Evolutionary conservation across 495 filamentous ascomycete genomes (phyloP).

Genomic region (Aspergillus homomorphus): DNA sequence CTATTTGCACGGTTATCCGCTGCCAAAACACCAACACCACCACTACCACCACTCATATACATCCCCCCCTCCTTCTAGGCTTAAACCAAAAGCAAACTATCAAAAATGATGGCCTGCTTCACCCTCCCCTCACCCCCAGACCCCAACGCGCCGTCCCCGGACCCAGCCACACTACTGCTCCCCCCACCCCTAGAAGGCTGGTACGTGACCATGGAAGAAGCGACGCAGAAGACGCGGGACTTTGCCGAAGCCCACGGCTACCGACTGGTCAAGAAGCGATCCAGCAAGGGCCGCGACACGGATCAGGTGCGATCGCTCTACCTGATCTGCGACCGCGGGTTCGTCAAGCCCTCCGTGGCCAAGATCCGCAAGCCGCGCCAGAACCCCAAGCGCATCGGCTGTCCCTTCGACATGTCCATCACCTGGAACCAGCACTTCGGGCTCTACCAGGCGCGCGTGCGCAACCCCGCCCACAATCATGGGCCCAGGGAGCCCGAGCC

Average conservation of each 20-base stretch:
- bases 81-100: no score
- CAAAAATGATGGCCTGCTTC: no score
- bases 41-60: no score
- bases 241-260: background rate
- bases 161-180: background rate
- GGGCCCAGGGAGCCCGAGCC: background rate
- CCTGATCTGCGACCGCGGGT: background rate
- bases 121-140: no score
- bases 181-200: background rate
- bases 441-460: background rate
- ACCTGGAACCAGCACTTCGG: background rate
- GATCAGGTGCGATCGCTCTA: background rate
- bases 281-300: background rate
- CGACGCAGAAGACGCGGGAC: background rate
- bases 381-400: background rate
- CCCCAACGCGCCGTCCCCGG: no score
- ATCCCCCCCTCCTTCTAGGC: no score
- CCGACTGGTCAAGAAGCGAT: background rate
- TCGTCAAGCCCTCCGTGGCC: background rate
- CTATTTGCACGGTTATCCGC: no score
- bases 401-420: background rate
- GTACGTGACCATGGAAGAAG: background rate
- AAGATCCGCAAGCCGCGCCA: background rate
- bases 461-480: background rate
- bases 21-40: no score